Evolutionary conservation across 1,284 basidiomycete genomes (phyloP), one percentile per base, ranked within the genome.

Genomic region (Microbotryum scabiosae): DNA sequence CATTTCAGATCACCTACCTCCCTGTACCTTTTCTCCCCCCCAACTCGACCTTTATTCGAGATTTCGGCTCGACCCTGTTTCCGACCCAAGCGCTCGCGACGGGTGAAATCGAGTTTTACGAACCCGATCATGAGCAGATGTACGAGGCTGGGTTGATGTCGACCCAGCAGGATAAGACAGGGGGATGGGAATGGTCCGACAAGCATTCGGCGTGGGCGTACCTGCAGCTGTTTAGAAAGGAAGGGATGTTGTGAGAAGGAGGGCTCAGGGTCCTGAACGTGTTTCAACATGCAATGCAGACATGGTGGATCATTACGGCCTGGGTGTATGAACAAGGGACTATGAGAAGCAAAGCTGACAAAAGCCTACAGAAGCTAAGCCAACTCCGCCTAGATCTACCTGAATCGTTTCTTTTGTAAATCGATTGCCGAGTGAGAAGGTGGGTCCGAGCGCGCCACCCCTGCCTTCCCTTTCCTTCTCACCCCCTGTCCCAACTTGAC

Each of bases 11-110:
- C 12, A 67, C 62, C 18, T 69, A 69, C 36, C 62, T 67, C 6
- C 58, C 65, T 20, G 57, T 67, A 2, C 65, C 67, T 2, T 61
- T 63, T 51, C 59, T 69, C 28, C 65, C 67, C 4, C 14, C 56
- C 14, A 30, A 21, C n/a, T 67, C 67, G 23, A 56, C 65, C n/a
- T 59, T 60, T 44, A 55, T 63, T n/a, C 50, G 51, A 5, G 59
- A 69, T 53, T 69, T 67, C 49, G 51, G 62, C 63, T 41, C 57
- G 23, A 56, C 62, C 4, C 60, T 69, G 41, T 65, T 69, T 30
- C 67, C 67, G 1, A 45, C 62, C 0, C 52, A 58, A 9, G 65
- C 67, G 10, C 49, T 69, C 8, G 59, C 53, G 23, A 57, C 52
- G 36, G 61, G 63, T 26, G 67, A 69, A 49, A 57, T 69, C 51